A percentile compares a stretch with the other conserved stretches of the same genome.
Evolutionary conservation across 139 green algal species (phyloP).

Genomic region (Zygnema cylindricum): DNA sequence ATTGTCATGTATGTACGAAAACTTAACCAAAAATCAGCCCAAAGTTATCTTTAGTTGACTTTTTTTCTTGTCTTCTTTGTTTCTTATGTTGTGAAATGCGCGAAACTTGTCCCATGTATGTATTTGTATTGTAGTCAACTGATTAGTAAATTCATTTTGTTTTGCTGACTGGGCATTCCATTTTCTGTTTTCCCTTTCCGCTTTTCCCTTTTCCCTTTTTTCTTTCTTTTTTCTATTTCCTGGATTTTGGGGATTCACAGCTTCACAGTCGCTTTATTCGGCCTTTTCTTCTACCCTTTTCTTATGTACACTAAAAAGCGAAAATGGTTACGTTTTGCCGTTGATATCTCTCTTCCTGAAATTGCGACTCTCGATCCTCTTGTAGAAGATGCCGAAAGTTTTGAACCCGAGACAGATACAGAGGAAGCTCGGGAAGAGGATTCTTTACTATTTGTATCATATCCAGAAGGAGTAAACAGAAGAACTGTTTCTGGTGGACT

Average conservation of each 20-base stretch:
- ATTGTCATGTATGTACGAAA: no score
- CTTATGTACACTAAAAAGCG: constrained; percentile 66
- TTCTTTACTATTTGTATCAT: background rate
- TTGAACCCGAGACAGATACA: background rate
- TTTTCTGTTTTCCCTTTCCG: no score
- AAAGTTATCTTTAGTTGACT: no score
- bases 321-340: background rate
- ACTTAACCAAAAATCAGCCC: no score
- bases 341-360: constrained; percentile 13
- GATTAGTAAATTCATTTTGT: no score
- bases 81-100: no score
- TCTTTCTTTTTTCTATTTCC: no score
- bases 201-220: no score
- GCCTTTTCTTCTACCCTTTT: constrained; percentile 74
- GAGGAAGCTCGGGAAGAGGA: background rate
- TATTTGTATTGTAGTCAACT: no score
- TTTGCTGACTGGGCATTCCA: no score
- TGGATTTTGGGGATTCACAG: background rate
- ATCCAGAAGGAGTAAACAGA: background rate
- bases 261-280: constrained; percentile 62
- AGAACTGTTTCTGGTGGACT: background rate
- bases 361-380: constrained; percentile 34
- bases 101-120: no score
- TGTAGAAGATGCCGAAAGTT: constrained; percentile 55
- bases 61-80: no score